Base-by-base conservation (phyloP, 164 flowering plant species). In the Tinospora cordifolia region DNA sequence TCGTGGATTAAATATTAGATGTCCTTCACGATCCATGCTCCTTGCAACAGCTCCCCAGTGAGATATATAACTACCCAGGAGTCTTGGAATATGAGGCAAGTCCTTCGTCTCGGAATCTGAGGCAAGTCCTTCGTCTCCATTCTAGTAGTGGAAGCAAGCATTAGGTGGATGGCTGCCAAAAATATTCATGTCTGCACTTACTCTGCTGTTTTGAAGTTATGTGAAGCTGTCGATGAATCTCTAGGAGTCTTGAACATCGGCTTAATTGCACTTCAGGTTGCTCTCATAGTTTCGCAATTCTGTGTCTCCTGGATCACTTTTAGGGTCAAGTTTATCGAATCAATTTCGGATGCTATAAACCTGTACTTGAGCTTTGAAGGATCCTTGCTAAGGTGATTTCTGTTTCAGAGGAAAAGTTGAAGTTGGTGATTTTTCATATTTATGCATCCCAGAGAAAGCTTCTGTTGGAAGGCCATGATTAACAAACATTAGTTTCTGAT, bases 131-230 rank as follows among this genome's bases (percentile, higher is more conserved):
- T 0, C 54, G 17, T 47, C 19, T 14, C 19, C 59, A 51, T 15
- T 51, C 59, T 51, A 51, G 59, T 17, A n/a, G 59, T 51, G 59
- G 59, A 17, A 51, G 59, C n/a, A 17, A 51, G 59, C n/a, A 51
- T 15, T 51, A 51, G 59, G 21, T 22, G 2, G 59, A 51, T 51
- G 59, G 59, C 59, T 17, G 3, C 21, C 22, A 15, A 51, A 17
- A 51, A 51, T 51, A 22, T 6, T 51, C 8, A 51, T 41, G 8
- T 14, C 3, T 17, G 59, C 0, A 8, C n/a, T n/a, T 17, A 4
- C 8, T 51, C 19, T n/a, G 21, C 19, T 51, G 24, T n/a, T 51
- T 17, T 51, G 59, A 8, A n/a, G 59, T n/a, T 51, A 51, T 51
- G 19, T 51, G 8, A 51, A 51, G 59, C n/a, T 11, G n/a, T 51